Evolutionary conservation across 176 grass and related monocot genomes (phyloP), one percentile per base, ranked within the genome.

Genomic region (Pontederia paniculata): DNA sequence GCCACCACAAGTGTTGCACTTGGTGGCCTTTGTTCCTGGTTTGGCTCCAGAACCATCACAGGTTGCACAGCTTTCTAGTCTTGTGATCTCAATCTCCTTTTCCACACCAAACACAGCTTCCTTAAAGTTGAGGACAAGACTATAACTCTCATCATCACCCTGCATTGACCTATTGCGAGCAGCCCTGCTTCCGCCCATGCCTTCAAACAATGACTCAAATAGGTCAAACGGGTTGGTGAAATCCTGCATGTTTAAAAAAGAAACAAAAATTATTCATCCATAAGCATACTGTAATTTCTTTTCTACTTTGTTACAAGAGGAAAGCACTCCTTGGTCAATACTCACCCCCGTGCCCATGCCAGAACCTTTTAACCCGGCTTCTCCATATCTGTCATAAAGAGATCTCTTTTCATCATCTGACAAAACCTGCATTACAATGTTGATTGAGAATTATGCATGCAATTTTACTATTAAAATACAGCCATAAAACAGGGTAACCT

Each of bases 341-440:
- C 79, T 84, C 69, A 94, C 89, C 50, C 89, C 89, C 48, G 74
- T 81, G 73, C 89, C 89, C 84, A 94, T 87, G 68, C 83, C 82
- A 54, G 82, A 44, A 67, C 91, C 91, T 79, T 97, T 89, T 19
- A 97, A 65, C 58, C 86, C 86, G 46, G 91, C 91, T 84, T 97
- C 91, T 66, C 91, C 91, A 45, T 97, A 90, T 70, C 74, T 89
- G 68, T 90, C 91, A 83, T 97, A 90, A 52, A 97, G 78, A 20
- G 83, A 55, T 65, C 85, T 71, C 70, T 97, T 97, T 54, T 97
- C 91, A 72, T 90, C 82, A 78, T 97, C 86, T 22, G 86, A 86
- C 42, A 97, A 73, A 68, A 84, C 80, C 80, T 89, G 54, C 50
- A 12, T 58, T n/a, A 45, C 45, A 48, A 51, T 56, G 22, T 63